Conservation (phyloP, 192 early-diverging fungal species). For the Coemansia sp. region DNA sequence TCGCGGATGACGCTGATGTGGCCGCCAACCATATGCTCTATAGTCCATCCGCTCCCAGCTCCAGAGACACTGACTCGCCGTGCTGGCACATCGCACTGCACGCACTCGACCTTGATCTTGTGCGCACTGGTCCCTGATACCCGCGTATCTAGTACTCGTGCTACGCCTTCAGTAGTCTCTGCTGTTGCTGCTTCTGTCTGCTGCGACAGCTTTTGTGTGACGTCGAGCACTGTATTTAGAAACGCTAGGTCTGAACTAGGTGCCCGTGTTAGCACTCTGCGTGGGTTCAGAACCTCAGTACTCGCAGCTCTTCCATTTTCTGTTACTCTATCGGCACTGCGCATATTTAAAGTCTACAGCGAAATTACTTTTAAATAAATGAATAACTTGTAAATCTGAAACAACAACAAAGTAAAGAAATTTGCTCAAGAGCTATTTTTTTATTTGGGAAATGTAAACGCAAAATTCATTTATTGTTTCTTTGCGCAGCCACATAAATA, state of each 20-base stretch:
- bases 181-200: neutral
- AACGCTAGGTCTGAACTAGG: slow-evolving; percentile 41
- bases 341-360: neutral
- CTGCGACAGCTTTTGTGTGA: neutral
- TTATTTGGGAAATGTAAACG: neutral
- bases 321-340: neutral
- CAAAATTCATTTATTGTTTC: neutral
- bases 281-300: slow-evolving; percentile 12
- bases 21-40: slow-evolving; percentile 13
- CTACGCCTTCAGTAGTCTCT: neutral
- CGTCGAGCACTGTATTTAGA: slow-evolving; percentile 41
- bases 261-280: slow-evolving; percentile 30
- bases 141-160: neutral
- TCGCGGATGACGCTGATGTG: slow-evolving; percentile 10
- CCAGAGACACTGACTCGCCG: slow-evolving; percentile 1
- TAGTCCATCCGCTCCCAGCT: slow-evolving; percentile 2
- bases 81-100: neutral
- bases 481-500: slow-evolving; percentile 9
- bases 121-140: slow-evolving; percentile 2
- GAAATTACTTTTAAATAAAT: neutral
- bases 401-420: neutral
- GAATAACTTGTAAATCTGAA: neutral
- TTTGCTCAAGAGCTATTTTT: too few species aligned
- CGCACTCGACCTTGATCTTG: neutral
- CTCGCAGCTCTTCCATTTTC: slow-evolving; percentile 1